Evolutionary conservation across 225 moss, liverwort and hornwort species (phyloP).

Genomic region (Takakia lepidozioides): DNA sequence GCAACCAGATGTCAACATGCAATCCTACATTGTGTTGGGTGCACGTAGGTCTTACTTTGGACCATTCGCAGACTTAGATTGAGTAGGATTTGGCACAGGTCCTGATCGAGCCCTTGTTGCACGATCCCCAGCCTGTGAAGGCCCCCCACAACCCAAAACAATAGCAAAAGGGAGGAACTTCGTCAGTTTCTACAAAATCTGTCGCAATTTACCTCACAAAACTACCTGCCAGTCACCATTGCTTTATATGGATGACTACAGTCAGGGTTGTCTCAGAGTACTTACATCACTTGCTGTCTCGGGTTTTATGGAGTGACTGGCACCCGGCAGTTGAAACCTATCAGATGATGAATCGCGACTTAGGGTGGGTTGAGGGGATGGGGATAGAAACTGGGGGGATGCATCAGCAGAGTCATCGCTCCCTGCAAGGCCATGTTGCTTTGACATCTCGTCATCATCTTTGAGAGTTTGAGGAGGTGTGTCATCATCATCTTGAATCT

Average conservation of each 20-base stretch:
- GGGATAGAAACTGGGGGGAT: constrained; percentile 17
- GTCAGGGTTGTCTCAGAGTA: not conserved
- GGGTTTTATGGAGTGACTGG: constrained; percentile 43
- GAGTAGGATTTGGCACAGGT: constrained; percentile 48
- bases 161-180: constrained; percentile 4
- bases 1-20: too few species aligned
- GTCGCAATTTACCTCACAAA: too few species aligned
- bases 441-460: constrained; percentile 34
- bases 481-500: constrained; percentile 66
- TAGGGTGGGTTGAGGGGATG: constrained; percentile 32
- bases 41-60: constrained; percentile 23
- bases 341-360: constrained; percentile 35
- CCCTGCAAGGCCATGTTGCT: constrained; percentile 22
- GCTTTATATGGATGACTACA: too few species aligned
- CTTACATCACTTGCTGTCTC: constrained; percentile 57
- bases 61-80: constrained; percentile 46
- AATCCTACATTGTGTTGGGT: too few species aligned
- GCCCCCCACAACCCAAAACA: constrained; percentile 4
- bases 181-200: too few species aligned
- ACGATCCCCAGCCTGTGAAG: constrained; percentile 49
- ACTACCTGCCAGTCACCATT: too few species aligned
- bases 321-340: constrained; percentile 31
- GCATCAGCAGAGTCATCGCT: constrained; percentile 33
- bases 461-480: constrained; percentile 24
- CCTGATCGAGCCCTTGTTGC: constrained; percentile 56